Percentiles rank a stretch among this genome's conserved stretches.
Conservation (phyloP, 305 asterid genomes). For the Rubia tinctorum region DNA sequence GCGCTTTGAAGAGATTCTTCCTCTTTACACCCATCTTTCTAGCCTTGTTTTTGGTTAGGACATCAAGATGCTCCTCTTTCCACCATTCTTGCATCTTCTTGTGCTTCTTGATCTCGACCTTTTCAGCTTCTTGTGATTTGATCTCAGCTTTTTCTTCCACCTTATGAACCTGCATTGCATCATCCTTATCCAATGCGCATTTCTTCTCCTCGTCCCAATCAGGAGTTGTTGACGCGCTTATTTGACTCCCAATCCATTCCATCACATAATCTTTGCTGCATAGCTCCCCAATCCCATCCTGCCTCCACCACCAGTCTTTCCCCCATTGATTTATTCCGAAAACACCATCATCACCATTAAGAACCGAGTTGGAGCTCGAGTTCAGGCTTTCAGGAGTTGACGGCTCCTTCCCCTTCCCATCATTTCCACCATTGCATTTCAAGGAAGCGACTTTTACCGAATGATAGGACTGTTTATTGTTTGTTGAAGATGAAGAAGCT, state of each 20-base stretch:
- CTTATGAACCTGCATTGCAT: slow-evolving; percentile 23
- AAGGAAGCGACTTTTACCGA: slow-evolving; percentile 46
- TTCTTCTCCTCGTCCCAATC: slow-evolving; percentile 77
- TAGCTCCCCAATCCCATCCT: slow-evolving; percentile 87
- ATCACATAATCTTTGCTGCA: slow-evolving; percentile 85
- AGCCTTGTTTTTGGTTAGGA: slow-evolving; percentile 38
- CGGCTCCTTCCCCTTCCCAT: slow-evolving; percentile 56
- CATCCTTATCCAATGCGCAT: slow-evolving; percentile 24
- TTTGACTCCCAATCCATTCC: slow-evolving; percentile 98
- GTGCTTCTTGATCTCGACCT: slow-evolving; percentile 43
- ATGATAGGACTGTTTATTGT: slow-evolving; percentile 41
- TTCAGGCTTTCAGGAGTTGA: slow-evolving; percentile 40
- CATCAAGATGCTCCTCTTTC: slow-evolving; percentile 80
- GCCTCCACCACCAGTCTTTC: slow-evolving; percentile 99
- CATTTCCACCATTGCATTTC: slow-evolving; percentile 34
- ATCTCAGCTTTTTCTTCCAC: slow-evolving; percentile 37
- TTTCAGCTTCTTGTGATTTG: slow-evolving; percentile 32
- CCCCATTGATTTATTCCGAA: slow-evolving; percentile 69
- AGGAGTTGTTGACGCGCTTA: slow-evolving; percentile 40
- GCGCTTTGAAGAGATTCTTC: slow-evolving; percentile 38
- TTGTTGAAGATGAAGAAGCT: slow-evolving; percentile 70
- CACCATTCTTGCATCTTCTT: slow-evolving; percentile 96
- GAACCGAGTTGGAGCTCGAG: slow-evolving; percentile 54
- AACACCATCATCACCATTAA: slow-evolving; percentile 22
- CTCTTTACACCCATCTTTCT: slow-evolving; percentile 28